phyloP scores from a whole-genome alignment of 352 stramenopile species.

The Nothophytophthora sp. region DNA sequence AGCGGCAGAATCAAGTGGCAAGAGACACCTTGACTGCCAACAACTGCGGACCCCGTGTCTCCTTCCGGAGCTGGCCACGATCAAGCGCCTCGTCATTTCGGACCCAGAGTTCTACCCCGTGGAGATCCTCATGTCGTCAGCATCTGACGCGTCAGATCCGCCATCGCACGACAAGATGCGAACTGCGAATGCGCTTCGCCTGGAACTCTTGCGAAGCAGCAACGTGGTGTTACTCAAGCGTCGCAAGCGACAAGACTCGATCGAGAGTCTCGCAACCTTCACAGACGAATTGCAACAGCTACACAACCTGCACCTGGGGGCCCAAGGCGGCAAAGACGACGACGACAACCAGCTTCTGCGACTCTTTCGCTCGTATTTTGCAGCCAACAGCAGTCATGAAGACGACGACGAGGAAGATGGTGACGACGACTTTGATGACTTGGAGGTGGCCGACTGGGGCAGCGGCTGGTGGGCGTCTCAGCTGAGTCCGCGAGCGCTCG shows the following conservation, averaged over 20 bases:
- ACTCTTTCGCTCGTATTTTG: conserved; percentile 40
- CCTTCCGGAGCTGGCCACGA: conserved; percentile 59
- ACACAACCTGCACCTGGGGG: conserved; percentile 1
- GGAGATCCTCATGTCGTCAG: conserved; percentile 45
- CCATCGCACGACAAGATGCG: conserved; percentile 5
- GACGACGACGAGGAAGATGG: conserved; percentile 18
- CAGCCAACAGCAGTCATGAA: neutral
- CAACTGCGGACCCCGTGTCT: conserved; percentile 64
- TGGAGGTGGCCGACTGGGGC: conserved; percentile 23
- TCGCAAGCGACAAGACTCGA: conserved; percentile 26
- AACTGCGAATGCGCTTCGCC: conserved; percentile 58
- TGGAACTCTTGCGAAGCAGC: conserved; percentile 54
- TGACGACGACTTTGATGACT: conserved; percentile 11
- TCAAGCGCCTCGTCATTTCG: conserved; percentile 57
- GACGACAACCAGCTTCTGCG: conserved; percentile 28
- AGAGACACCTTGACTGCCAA: conserved; percentile 19
- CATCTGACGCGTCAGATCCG: conserved; percentile 1
- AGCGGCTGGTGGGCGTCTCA: conserved; percentile 42
- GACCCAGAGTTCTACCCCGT: conserved; percentile 66
- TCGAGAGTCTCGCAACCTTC: conserved; percentile 12
- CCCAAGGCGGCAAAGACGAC: neutral
- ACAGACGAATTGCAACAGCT: conserved; percentile 18
- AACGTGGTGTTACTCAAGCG: conserved; percentile 71
- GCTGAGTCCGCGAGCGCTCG: conserved; percentile 20
- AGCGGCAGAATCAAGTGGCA: neutral